Evolutionary conservation across 495 filamentous ascomycete species (phyloP), one percentile per base, ranked within the genome.

Genomic region (Lasiosphaeriaceae sp.): DNA sequence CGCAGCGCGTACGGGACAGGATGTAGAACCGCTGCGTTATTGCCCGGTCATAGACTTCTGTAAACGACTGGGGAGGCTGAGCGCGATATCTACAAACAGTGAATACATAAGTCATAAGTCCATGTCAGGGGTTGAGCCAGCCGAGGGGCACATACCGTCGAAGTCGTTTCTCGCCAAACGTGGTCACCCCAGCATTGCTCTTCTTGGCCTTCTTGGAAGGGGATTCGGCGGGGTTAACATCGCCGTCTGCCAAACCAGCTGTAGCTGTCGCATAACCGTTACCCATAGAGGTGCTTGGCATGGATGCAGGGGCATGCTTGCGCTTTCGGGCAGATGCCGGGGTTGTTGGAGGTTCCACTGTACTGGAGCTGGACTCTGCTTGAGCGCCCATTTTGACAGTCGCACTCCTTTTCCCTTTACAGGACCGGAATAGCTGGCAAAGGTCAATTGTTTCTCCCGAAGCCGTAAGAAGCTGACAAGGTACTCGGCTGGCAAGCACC

Each of bases 11-110:
- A 43, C 75, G 69, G 11, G 55, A 66, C 11, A 78, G 69, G 44
- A 78, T 65, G 49, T 66, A 78, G 57, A 77, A 77, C 47, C 70
- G 66, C 35, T 77, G 71, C n/a, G 66, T 72, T 5, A 62, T 72
- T 16, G 75, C 74, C 39, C 74, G 68, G 5, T 58, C n/a, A 61
- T 71, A 71, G 45, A 76, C 46, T 11, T 72, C 68, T 2, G 52
- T n/a, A 50, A 77, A 75, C 24, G 59, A 49, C 21, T 67, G 35
- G 6, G 75, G 74, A 2, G 73, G 55, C 22, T 68, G 51, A 34
- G 57, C 16, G 14, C 73, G 73, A 51, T 69, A 76, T 52, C 74
- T 76, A 22, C 16, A 14, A n/a, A 34, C 19, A 35, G 20, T 16
- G 16, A 2, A 14, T 31, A 48, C n/a, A n/a, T n/a, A n/a, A n/a